Evolutionary conservation across 2,329 filamentous ascomycete genomes (phyloP).

Genomic region (Polytolypa hystricis): DNA sequence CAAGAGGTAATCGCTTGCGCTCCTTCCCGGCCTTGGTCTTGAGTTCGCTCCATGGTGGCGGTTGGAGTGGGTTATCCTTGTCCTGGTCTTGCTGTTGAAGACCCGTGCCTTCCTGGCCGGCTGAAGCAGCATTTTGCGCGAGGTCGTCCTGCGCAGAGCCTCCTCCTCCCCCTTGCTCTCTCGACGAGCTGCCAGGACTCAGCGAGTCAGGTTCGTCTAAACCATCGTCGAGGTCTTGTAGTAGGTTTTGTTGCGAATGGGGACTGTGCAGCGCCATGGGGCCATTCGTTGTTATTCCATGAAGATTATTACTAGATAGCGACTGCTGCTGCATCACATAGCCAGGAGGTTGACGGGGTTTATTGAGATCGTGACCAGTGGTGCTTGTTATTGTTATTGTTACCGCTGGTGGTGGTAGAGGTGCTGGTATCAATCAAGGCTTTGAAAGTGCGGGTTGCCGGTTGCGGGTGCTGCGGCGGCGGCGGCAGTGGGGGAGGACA

Average conservation of each 20-base stretch:
- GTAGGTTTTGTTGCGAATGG: neutral
- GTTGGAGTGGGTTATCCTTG: slow-evolving; percentile 45
- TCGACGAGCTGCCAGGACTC: slow-evolving; percentile 1
- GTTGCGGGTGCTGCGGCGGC: neutral
- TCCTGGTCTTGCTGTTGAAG: slow-evolving; percentile 33
- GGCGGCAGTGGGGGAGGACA: neutral
- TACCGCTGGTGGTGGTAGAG: too few relatives aligned
- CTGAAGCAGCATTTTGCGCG: neutral
- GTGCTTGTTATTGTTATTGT: too few relatives aligned
- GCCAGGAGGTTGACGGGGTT: too few relatives aligned
- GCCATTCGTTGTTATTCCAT: slow-evolving; percentile 2
- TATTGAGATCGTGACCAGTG: neutral
- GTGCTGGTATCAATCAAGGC: too few relatives aligned
- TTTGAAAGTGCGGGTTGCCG: too few relatives aligned
- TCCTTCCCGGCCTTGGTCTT: slow-evolving; percentile 94
- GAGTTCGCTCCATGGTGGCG: slow-evolving; percentile 66
- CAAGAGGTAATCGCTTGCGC: slow-evolving; percentile 79
- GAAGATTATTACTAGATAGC: neutral
- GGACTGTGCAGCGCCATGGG: neutral
- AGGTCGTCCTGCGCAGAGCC: slow-evolving; percentile 2
- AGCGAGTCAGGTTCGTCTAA: slow-evolving; percentile 1
- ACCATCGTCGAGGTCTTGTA: neutral
- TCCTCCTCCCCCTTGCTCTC: too few relatives aligned
- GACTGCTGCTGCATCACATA: neutral
- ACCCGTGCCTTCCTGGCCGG: neutral